These are phyloP conservation scores for Atkinsonella hypoxylon DNA, from an alignment of 2,329 filamentous ascomycete species.

Conservation along the genomic window DNA sequence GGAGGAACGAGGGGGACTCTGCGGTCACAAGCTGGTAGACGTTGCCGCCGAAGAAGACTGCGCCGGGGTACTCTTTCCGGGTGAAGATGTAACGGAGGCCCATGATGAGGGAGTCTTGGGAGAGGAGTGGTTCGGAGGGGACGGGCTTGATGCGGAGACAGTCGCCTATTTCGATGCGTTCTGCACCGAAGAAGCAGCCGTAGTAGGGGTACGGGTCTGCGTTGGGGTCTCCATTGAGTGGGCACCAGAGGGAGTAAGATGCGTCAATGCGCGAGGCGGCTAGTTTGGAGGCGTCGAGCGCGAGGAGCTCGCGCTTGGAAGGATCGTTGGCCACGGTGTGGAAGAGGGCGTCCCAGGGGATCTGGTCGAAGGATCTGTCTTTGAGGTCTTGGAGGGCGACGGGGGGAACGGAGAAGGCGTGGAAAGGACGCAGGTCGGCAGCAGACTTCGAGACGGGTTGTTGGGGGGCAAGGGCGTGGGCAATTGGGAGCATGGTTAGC, in stretches of 20 bases:
- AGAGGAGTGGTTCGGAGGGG: slow-evolving; percentile 23
- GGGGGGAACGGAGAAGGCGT: slow-evolving; percentile 37
- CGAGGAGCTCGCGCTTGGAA: slow-evolving; percentile 28
- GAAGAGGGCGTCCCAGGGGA: slow-evolving; percentile 31
- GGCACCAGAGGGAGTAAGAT: slow-evolving; percentile 37
- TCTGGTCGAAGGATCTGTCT: slow-evolving; percentile 27
- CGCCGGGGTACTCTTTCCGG: slow-evolving; percentile 21
- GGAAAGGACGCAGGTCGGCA: slow-evolving; percentile 34
- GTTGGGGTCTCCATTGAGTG: slow-evolving; percentile 18
- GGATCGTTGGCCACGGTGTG: slow-evolving; percentile 20
- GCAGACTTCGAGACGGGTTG: slow-evolving; percentile 26
- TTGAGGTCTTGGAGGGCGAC: slow-evolving; percentile 27
- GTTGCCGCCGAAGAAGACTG: slow-evolving; percentile 29
- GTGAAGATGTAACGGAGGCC: slow-evolving; percentile 30
- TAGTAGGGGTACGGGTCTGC: slow-evolving; percentile 26
- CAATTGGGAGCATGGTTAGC: slow-evolving; percentile 29
- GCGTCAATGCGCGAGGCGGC: slow-evolving; percentile 36
- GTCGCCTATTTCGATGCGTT: slow-evolving; percentile 35
- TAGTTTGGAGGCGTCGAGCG: slow-evolving; percentile 39
- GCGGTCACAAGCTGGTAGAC: slow-evolving; percentile 24
- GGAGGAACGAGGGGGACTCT: slow-evolving; percentile 16
- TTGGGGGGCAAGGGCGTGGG: slow-evolving; percentile 25
- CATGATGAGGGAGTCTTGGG: slow-evolving; percentile 21
- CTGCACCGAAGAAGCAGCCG: slow-evolving; percentile 39
- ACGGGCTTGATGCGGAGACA: slow-evolving; percentile 34